phyloP scores from a whole-genome alignment of 257 asterid species.

The Salvia splendens region DNA sequence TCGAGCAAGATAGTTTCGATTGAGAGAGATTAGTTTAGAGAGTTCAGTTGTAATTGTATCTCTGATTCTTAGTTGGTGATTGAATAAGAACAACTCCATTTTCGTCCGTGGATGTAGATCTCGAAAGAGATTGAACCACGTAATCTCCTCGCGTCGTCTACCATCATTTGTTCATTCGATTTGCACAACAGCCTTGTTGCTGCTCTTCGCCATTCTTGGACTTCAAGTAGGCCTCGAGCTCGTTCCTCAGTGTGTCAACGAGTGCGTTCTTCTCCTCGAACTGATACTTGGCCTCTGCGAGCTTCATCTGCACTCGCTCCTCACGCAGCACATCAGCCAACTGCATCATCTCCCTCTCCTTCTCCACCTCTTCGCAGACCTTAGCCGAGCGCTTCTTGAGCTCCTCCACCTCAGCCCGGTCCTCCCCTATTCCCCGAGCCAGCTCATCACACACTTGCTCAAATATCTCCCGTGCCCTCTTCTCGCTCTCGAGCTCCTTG shows the following conservation, averaged over 20 bases:
- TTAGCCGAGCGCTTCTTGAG: slow-evolving; percentile 64
- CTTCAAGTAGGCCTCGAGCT: slow-evolving; percentile 74
- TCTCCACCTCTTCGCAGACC: slow-evolving; percentile 78
- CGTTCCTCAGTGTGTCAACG: slow-evolving; percentile 65
- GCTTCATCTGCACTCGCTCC: slow-evolving; percentile 97
- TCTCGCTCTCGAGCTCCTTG: slow-evolving; percentile 74
- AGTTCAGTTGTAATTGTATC: no score
- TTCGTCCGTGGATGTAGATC: no score
- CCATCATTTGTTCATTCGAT: no score
- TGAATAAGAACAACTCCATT: no score
- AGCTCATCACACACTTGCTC: slow-evolving; percentile 93
- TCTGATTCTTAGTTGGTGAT: no score
- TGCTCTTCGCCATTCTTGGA: slow-evolving; percentile 51
- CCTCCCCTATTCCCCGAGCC: slow-evolving; percentile 83
- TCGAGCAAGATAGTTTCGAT: no score
- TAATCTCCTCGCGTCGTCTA: no score
- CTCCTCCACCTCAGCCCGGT: slow-evolving; percentile 81
- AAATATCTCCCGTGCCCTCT: slow-evolving; percentile 67
- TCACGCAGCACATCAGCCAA: slow-evolving; percentile 87
- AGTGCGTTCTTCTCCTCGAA: slow-evolving; percentile 89
- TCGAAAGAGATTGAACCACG: no score
- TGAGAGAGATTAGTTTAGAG: no score
- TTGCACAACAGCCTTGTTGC: no score
- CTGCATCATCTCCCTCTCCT: slow-evolving; percentile 97
- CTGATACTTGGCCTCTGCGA: slow-evolving; percentile 83